Evolutionary conservation across 495 filamentous ascomycete genomes (phyloP).

Genomic region (Tuber magnatum): DNA sequence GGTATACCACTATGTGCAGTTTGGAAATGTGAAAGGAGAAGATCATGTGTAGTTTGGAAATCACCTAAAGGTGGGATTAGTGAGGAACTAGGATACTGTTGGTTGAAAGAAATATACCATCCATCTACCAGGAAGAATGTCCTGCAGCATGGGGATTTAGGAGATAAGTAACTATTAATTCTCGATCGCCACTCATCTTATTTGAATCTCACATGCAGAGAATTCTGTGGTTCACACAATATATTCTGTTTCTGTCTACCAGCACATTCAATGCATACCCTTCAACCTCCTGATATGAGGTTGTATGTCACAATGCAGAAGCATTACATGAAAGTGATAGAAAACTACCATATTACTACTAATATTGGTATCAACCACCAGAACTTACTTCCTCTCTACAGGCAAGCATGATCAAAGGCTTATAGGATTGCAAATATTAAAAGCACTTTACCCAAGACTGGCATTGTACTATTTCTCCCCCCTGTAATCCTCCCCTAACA

Average conservation of each 20-base stretch:
- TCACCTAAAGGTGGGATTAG: constrained; percentile 10
- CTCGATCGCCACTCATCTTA: not conserved
- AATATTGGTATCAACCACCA: not conserved
- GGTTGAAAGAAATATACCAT: constrained; percentile 15
- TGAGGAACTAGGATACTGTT: not conserved
- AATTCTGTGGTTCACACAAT: not conserved
- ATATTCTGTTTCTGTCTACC: not conserved
- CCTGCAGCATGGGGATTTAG: accelerated
- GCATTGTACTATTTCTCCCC: not conserved
- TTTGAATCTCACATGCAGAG: not conserved
- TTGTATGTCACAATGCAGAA: not conserved
- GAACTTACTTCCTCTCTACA: not conserved
- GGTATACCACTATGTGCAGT: not conserved
- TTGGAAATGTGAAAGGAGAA: constrained; percentile 6
- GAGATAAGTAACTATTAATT: not conserved
- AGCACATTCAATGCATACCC: not conserved
- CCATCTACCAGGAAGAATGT: not conserved
- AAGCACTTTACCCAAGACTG: not conserved
- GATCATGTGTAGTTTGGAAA: not conserved
- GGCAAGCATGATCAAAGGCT: not conserved
- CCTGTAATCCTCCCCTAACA: not conserved
- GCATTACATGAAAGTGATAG: not conserved
- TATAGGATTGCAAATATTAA: not conserved
- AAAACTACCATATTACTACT: too few species aligned
- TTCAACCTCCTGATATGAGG: not conserved